These are phyloP conservation scores for Erucastrum elatum DNA, from an alignment of 345 rosid genomes.

Conservation along the genomic window DNA sequence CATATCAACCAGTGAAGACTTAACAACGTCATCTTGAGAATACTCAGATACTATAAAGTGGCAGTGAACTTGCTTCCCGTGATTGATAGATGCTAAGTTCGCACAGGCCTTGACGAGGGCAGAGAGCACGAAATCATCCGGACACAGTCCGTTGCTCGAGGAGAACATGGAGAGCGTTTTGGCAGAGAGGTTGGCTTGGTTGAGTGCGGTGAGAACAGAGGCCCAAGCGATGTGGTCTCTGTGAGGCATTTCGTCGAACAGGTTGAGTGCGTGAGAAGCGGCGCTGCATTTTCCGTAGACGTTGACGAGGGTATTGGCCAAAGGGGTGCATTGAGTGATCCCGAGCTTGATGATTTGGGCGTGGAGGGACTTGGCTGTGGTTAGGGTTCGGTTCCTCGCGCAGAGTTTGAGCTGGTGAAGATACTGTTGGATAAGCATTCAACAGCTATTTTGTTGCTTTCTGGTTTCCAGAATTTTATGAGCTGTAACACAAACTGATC, in stretches of 20 bases:
- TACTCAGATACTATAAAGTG: conserved; percentile 49
- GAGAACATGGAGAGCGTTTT: conserved; percentile 53
- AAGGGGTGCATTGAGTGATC: conserved; percentile 31
- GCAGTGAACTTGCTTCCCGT: conserved; percentile 70
- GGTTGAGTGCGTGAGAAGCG: conserved; percentile 41
- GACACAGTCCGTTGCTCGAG: conserved; percentile 40
- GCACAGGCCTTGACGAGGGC: conserved; percentile 67
- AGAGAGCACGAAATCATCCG: conserved; percentile 68
- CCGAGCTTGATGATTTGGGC: conserved; percentile 58
- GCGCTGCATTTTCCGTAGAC: conserved; percentile 55
- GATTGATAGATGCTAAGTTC: conserved; percentile 48
- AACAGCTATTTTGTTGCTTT: conserved; percentile 23
- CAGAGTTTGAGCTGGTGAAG: conserved; percentile 51
- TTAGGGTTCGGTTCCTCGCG: conserved; percentile 39
- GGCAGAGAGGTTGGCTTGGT: conserved; percentile 50
- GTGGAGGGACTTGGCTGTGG: conserved; percentile 45
- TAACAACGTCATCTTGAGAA: conserved; percentile 58
- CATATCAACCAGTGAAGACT: conserved; percentile 78
- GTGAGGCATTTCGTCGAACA: conserved; percentile 67
- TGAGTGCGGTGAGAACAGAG: conserved; percentile 64
- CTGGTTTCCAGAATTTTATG: not conserved
- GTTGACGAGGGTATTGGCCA: conserved; percentile 52
- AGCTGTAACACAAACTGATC: not conserved
- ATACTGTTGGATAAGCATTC: conserved; percentile 50
- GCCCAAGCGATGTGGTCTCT: conserved; percentile 72